Conservation (phyloP, 2,329 filamentous ascomycete genomes). For the Aureobasidium sp. region DNA sequence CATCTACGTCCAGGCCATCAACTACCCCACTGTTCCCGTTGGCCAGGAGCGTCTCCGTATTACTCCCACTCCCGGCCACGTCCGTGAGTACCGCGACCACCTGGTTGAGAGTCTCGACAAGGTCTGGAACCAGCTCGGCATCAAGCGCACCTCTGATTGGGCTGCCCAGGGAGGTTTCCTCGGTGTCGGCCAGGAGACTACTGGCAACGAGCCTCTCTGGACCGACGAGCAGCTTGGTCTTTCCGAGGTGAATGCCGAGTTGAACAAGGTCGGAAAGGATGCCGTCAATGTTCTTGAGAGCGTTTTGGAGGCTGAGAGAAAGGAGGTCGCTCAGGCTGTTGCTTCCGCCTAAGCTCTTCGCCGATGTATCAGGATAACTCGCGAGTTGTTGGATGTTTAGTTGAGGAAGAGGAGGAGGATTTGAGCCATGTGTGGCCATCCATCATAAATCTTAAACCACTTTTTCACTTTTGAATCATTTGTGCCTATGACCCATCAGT, state of each 20-base stretch:
- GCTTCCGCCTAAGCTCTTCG: constrained; percentile 18
- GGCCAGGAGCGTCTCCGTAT: constrained; percentile 96
- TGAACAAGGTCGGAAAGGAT: constrained; percentile 40
- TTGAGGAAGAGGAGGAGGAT: neutral
- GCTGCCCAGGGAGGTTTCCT: constrained; percentile 85
- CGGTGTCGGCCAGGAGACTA: constrained; percentile 69
- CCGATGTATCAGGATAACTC: neutral
- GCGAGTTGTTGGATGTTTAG: neutral
- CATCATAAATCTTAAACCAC: neutral
- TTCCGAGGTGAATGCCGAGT: constrained; percentile 54
- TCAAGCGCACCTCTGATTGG: constrained; percentile 93
- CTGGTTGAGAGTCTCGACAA: constrained; percentile 75
- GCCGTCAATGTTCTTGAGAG: constrained; percentile 39
- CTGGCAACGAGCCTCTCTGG: constrained; percentile 68
- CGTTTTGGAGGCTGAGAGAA: constrained; percentile 38
- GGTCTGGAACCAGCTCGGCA: constrained; percentile 80
- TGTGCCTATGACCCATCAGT: neutral
- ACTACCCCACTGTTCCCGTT: constrained; percentile 95
- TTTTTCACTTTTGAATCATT: neutral
- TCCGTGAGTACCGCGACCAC: constrained; percentile 73
- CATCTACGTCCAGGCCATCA: constrained; percentile 98
- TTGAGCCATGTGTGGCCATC: neutral
- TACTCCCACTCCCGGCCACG: constrained; percentile 90
- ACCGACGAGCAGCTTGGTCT: constrained; percentile 80
- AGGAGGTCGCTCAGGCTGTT: constrained; percentile 34